A percentile compares a stretch with the other conserved stretches of the same genome.
These are phyloP conservation scores for Colletotrichum spinosum DNA, from an alignment of 2,329 filamentous ascomycete genomes.

Conservation along the genomic window DNA sequence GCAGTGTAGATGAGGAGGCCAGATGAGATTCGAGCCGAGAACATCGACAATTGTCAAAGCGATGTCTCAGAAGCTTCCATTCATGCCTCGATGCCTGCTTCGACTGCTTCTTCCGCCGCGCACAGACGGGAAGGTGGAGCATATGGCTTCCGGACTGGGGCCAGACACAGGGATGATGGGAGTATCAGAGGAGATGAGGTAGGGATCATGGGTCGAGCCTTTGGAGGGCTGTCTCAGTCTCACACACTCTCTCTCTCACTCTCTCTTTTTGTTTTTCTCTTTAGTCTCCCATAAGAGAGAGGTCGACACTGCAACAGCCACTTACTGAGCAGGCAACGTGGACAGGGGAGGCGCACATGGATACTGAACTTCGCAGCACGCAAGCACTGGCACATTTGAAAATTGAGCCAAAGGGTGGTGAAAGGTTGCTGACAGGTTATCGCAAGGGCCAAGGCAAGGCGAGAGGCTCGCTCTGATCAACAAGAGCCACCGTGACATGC, in stretches of 20 bases:
- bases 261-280: no score
- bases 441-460: not conserved
- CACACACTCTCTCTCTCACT: not conserved
- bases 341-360: not conserved
- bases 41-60: conserved; percentile 26
- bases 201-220: conserved; percentile 10
- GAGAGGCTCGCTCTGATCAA: not conserved
- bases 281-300: not conserved
- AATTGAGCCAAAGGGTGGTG: no score
- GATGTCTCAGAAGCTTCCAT: conserved; percentile 36
- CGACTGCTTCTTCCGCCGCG: conserved; percentile 27
- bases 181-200: not conserved
- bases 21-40: not conserved
- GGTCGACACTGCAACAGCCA: not conserved
- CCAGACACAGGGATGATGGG: conserved; percentile 21
- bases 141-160: conserved; percentile 26
- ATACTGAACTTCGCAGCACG: not conserved
- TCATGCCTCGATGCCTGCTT: conserved; percentile 29
- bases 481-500: conserved; percentile 3
- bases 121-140: conserved; percentile 31
- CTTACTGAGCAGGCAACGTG: no score
- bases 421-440: not conserved
- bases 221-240: not conserved
- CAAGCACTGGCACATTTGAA: no score
- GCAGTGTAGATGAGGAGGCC: not conserved